These are phyloP conservation scores for Metschnikowia colocasiae DNA, from an alignment of 805 yeast genomes.

Conservation along the genomic window DNA sequence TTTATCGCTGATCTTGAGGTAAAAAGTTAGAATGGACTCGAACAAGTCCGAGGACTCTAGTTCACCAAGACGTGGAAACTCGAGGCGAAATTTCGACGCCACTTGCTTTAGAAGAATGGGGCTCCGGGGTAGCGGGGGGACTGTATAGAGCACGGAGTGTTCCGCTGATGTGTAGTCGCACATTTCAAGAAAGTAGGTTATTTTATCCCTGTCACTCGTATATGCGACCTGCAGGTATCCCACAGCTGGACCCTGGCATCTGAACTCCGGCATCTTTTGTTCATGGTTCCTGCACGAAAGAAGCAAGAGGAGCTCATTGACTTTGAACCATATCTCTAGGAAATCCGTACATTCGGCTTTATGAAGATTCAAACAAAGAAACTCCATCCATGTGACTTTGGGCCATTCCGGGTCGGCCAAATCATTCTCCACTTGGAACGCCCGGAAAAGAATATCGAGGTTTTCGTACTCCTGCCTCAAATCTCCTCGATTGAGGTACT, in stretches of 20 bases:
- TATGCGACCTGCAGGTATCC: not conserved
- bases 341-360: constrained; percentile 29
- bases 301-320: constrained; percentile 28
- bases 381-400: constrained; percentile 37
- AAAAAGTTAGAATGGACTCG: constrained; percentile 18
- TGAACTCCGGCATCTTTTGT: not conserved
- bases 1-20: constrained; percentile 13
- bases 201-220: not conserved
- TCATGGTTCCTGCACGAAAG: not conserved
- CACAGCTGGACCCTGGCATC: not conserved
- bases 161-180: constrained; percentile 37
- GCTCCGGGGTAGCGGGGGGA: constrained; percentile 22
- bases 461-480: constrained; percentile 19
- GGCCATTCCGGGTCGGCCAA: constrained; percentile 33
- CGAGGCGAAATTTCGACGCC: not conserved
- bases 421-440: constrained; percentile 30
- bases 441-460: constrained; percentile 24
- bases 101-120: constrained; percentile 16
- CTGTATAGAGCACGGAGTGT: constrained; percentile 21
- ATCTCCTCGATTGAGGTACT: constrained; percentile 15
- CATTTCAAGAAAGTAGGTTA: constrained; percentile 15
- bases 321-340: constrained; percentile 28
- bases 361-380: constrained; percentile 23
- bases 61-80: not conserved
- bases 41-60: constrained; percentile 13